Evolutionary conservation across 108 stramenopile genomes (phyloP), one percentile per base, ranked within the genome.

Genomic region (Cyclostephanos tholiformis): DNA sequence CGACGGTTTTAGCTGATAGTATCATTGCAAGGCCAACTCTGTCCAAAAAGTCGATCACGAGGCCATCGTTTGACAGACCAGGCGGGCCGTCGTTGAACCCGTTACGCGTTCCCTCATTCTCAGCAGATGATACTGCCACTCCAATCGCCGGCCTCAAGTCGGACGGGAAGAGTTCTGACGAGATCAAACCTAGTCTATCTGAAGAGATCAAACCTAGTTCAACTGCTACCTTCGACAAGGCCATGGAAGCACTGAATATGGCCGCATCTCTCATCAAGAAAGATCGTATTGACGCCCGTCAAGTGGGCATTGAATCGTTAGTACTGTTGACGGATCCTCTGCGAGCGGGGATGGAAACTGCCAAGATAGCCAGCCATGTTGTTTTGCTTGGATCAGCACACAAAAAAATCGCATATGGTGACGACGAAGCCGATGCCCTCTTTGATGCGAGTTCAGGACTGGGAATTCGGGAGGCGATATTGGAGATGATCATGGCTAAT

Each of bases 271-370:
- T 95, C 20, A 69, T 95, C 48, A 88, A 84, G 85, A 95, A 92
- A 69, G 94, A 95, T 76, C 90, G 94, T 30, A 86, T 92, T 73
- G 94, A 95, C 82, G 94, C 94, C 8, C 73, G 85, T 22, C 77
- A 82, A 41, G 69, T 95, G 20, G 94, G 94, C 16, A 78, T 95
- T 61, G 94, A 95, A 67, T 86, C 85, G 38, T 82, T 95, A 17
- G 88, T 87, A 32, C 48, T 95, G 30, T 64, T 95, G 35, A 95
- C 94, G 5, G 94, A 95, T 65, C 90, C 94, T 27, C 73, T 77
- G 16, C 90, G 90, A 72, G 91, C 91, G 26, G 87, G 90, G 39
- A 57, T 71, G 39, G 75, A 80, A 12, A 95, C 93, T 14, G 91
- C 93, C 51, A 65, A 91, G 61, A 84, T 95, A 71, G 90, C 93